Evolutionary conservation across 257 asterid genomes (phyloP), one percentile per base, ranked within the genome.

Genomic region (Rehmannia glutinosa): DNA sequence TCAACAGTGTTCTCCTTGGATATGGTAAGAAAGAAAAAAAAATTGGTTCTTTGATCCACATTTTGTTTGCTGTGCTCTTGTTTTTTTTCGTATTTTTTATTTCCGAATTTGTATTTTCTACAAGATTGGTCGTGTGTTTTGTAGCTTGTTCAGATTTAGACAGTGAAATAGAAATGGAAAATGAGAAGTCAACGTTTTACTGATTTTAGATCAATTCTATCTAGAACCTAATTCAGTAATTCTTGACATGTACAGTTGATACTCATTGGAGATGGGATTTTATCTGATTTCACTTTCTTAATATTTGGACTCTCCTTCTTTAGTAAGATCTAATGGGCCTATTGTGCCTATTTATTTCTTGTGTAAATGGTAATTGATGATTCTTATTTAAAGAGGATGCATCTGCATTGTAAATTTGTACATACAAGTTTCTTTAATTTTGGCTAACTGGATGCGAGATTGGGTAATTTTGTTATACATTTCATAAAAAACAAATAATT

Each of bases 1-100:
- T 93, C 52, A 93, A 90, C 72, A 86, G 81, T 72, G 97, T 87
- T 52, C 97, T 93, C 53, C 95, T 93, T 71, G 98, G 98, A 33
- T 93, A 93, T 72, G 98, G 98, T 84, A 82, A 72, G 2, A 6
- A 30, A 19, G 1, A 21, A n/a, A n/a, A n/a, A n/a, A n/a, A n/a
- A n/a, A n/a, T n/a, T n/a, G n/a, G n/a, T n/a, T n/a, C 32, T 1
- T 64, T 23, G 12, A 32, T 57, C 45, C 35, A 27, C 39, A 16
- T 53, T 49, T 49, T 64, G 23, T 35, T 62, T 71, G 57, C 35
- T 57, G 19, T 2, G 43, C 17, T 0, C 2, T 35, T 7, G 7
- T 24, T 13, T 30, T 15, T 4, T 53, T 4, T 12, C 16, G 4
- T 30, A 28, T 20, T 13, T 19, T 7, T 28, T 11, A 33, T 27